Base-by-base conservation (phyloP, 2,329 filamentous ascomycete genomes). In the Ophiognomonia clavigignenti-juglandacearum region DNA sequence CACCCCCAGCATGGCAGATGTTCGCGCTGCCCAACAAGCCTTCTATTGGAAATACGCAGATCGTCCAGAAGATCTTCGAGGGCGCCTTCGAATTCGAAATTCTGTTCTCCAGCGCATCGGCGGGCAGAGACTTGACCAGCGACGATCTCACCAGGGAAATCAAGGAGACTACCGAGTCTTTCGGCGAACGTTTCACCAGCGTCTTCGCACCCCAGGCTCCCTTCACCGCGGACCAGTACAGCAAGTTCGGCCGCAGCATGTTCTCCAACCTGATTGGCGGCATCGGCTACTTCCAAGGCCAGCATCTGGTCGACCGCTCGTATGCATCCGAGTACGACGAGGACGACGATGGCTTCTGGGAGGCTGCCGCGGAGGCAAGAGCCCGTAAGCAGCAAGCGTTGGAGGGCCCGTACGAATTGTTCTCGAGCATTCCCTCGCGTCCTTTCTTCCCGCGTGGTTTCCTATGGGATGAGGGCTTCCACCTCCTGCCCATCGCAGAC, bases 381-480 rank as follows among this genome's bases (percentile, higher is more conserved):
- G 77, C 73, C 20, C 80, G 82, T 50, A 83, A 80, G 46, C 68
- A 80, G 53, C 83, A 90, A 54, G 73, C 81, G 50, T 67, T 85
- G 1, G 90, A 95, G 60, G 88, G 88, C 0, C 89, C 92, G 1
- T 88, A 85, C 45, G 88, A 96, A 64, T 78, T 98, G 3, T 97
- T 91, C 63, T 95, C 91, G 6, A 88, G 84, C 58, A 85, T 97
- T 47, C 93, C 93, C 0, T 97, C 92, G 8, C 77, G 93, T 4
- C 88, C 93, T 0, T 98, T 98, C 72, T 98, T 98, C 68, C 93
- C 93, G 1, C 80, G 93, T 52, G 93, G 93, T 1, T 98, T 98
- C 64, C 75, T 97, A 4, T 98, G 93, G 93, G 93, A 98, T 59
- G 93, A 98, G 65, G 93, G 93, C 1, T 98, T 97, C 68, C 93